Base-by-base conservation (phyloP, 805 yeast genomes). In the Kodamaea laetipori region DNA sequence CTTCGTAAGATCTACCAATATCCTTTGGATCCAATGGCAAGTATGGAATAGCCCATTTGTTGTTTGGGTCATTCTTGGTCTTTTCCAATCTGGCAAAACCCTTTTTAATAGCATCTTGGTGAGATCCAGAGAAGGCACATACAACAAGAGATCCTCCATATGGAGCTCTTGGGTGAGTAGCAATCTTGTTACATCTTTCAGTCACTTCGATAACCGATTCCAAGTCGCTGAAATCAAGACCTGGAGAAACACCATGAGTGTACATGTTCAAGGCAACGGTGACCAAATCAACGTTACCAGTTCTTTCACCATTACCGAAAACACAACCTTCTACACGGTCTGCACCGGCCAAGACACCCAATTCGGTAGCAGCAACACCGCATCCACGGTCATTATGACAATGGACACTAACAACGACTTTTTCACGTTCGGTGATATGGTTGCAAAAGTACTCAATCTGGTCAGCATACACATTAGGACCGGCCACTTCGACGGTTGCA, bases 281-380 rank as follows among this genome's bases (percentile, higher is more conserved):
- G 41, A 82, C 81, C 50, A 84, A 70, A 63, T 84, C 92, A 53
- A 84, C 90, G 61, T 84, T 84, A 69, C 92, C 92, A 21, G 92
- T 84, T 69, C 92, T 75, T 73, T 84, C 92, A 67, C 92, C 92
- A 63, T 84, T 84, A 57, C 90, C 90, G 51, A 84, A 84, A 32
- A 84, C 71, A 72, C 90, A 84, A 45, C 92, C 92, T 66, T 84
- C 92, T 40, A 84, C 86, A 71, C 92, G 77, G 66, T 84, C 90
- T 47, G 86, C 92, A 58, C 92, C 92, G n/a, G 90, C 92, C 56
- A 84, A 67, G 24, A 82, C 54, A 55, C 89, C 90, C 48, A 84
- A 70, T 63, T 84, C 92, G 36, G 88, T 74, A 18, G 92, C 92
- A 35, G 92, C 92, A 43, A 84, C 90, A 58, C 88, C 90, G 61